Evolutionary conservation across 768 basidiomycete species (phyloP).

Genomic region (Psilocybe subaeruginosa): DNA sequence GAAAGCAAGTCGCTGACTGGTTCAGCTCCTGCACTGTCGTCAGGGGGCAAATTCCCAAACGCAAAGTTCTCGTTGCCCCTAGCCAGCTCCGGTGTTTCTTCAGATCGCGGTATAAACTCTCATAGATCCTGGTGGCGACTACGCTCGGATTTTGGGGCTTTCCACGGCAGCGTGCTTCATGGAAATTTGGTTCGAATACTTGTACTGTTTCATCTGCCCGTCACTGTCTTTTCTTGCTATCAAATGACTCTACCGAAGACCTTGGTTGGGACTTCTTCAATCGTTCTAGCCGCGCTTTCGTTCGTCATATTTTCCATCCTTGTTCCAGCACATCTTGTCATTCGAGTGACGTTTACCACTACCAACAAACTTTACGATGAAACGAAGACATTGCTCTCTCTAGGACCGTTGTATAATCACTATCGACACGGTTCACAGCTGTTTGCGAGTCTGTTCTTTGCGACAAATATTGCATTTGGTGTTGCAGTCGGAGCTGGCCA

Average conservation of each 20-base stretch:
- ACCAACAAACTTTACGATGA: conserved; percentile 95
- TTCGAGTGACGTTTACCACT: conserved; percentile 78
- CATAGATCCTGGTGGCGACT: conserved; percentile 56
- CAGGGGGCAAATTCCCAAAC: conserved; percentile 34
- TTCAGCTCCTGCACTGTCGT: conserved; percentile 32
- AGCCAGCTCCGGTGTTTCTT: conserved; percentile 24
- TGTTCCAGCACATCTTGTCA: conserved; percentile 72
- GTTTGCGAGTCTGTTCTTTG: conserved; percentile 82
- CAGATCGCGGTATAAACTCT: conserved; percentile 37
- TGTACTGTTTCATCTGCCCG: conserved; percentile 91
- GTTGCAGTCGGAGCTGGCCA: conserved; percentile 90
- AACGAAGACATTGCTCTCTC: conserved; percentile 85
- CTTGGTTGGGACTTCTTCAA: conserved; percentile 57
- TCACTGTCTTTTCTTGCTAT: conserved; percentile 91
- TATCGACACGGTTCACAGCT: conserved; percentile 91
- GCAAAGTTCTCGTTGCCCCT: conserved; percentile 39
- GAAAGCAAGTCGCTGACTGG: conserved; percentile 52
- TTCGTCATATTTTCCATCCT: conserved; percentile 81
- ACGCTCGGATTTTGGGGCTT: conserved; percentile 68
- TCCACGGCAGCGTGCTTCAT: conserved; percentile 80
- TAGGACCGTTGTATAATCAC: conserved; percentile 94
- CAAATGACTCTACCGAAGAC: conserved; percentile 68
- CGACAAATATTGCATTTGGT: conserved; percentile 82
- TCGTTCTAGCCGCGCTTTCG: conserved; percentile 80
- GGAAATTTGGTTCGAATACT: conserved; percentile 93